Evolutionary conservation across 2,329 filamentous ascomycete species (phyloP), one percentile per base, ranked within the genome.

Genomic region (Parascedosporium putredinis): DNA sequence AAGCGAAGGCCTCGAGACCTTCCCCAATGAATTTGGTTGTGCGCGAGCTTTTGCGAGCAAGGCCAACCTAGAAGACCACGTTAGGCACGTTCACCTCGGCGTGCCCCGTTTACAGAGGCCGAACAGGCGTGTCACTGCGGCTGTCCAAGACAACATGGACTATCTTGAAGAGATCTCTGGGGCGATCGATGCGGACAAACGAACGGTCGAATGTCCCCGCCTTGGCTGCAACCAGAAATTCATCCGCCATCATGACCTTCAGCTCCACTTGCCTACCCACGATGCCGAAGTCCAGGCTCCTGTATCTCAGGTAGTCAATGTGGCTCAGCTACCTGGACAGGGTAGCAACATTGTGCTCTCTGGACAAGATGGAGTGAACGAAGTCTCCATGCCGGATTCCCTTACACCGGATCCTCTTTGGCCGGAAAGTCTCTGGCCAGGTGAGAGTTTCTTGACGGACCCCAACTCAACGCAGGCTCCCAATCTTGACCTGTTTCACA

Each of bases 31-130:
- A 8, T 73, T 81, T 47, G 86, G 84, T 14, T 97, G 91, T 60
- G 86, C 84, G 2, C 78, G 81, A 53, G 76, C 76, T 31, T 93
- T 94, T 59, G 78, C 79, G 52, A 86, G 84, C 53, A 95, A 94
- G 64, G 76, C 79, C 16, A 81, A 81, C 25, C 74, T 96, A 0
- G 86, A 91, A 63, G 85, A 93, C 56, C 91, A 97, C 61, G 75
- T 96, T 42, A 82, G 87, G 18, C 88, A 84, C 45, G 78, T 87
- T 20, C 91, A 97, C 62, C 70, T 95, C 10, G 43, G 43, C 43
- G 12, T 25, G 52, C 47, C 44, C 52, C 44, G 34, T 51, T 14
- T 29, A 27, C 18, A 43, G 23, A 16, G 34, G 16, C 27, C 43
- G 25, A n/a, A 23, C 29, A 57, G 59, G 51, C 51, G 61, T 36